Evolutionary conservation across 371 early-diverging fungal species (phyloP), one percentile per base, ranked within the genome.

Genomic region (Mortierella polycephala): DNA sequence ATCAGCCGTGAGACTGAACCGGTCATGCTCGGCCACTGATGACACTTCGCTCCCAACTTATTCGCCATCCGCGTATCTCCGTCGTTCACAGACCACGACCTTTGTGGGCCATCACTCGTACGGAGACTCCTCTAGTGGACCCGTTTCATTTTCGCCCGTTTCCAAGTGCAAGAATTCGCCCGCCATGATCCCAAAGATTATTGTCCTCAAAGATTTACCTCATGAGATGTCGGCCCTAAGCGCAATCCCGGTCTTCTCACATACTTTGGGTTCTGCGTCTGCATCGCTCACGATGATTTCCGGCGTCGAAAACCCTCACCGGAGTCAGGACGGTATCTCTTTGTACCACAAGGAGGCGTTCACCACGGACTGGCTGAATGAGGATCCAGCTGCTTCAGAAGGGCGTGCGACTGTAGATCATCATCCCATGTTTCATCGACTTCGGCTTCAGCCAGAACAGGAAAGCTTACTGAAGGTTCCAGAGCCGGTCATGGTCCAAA

Each of bases 101-200:
- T 69, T 57, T 55, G 66, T 12, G 8, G 64, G 42, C 0, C 41
- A 65, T 42, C 46, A 46, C 1, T 50, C 16, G 9, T 60, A 50
- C 12, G 64, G 18, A 37, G n/a, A 18, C 4, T 41, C 23, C n/a
- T n/a, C 49, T 40, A 13, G 56, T 9, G 47, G 64, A 5, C 39
- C 30, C 12, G 49, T 51, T 0, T 53, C 64, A 2, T 71, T 71
- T 18, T 71, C 71, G 16, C 71, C 71, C 0, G 51, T 20, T 1
- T 64, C 71, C 1, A 50, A 60, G 12, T 60, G 60, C 52, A 76
- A 57, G 37, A 52, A 55, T 14, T 60, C 57, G 0, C 63, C 60
- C 0, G 67, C 50, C 23, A 76, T 76, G 77, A 23, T 76, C 0
- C 71, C 71, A 0, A 76, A 56, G 42, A 64, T 71, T 54, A 64